A percentile compares a stretch with the other conserved stretches of the same genome.
These are phyloP conservation scores for Centrapalus pauciflorus DNA, from an alignment of 129 eudicot genomes.

Conservation along the genomic window DNA sequence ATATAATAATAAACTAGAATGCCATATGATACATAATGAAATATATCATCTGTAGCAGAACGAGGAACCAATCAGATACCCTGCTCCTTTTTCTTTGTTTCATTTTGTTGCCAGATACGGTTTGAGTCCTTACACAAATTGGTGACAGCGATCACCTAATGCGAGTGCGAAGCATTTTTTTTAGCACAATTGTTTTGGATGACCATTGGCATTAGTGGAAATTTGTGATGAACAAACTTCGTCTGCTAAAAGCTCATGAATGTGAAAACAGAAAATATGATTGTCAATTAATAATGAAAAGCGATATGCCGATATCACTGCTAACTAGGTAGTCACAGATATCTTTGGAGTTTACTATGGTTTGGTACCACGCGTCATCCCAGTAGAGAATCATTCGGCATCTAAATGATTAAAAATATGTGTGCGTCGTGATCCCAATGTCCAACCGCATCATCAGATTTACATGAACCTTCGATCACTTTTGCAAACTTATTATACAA, in stretches of 20 bases:
- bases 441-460: background rate
- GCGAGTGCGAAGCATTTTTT: background rate
- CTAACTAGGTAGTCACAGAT: background rate
- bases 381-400: background rate
- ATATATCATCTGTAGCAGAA: no score
- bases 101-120: background rate
- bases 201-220: background rate
- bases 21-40: no score
- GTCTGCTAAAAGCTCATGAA: background rate
- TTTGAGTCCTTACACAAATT: background rate
- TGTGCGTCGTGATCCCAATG: background rate
- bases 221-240: background rate
- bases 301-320: no score
- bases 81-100: background rate
- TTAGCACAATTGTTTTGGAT: background rate
- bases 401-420: background rate
- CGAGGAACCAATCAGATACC: background rate
- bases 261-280: background rate
- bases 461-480: background rate
- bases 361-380: no score
- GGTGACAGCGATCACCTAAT: background rate
- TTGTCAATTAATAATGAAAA: background rate
- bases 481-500: background rate
- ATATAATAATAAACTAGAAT: no score
- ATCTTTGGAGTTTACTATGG: background rate